Evolutionary conservation across 371 early-diverging fungal species (phyloP), one percentile per base, ranked within the genome.

Genomic region (Mortierella sp.): DNA sequence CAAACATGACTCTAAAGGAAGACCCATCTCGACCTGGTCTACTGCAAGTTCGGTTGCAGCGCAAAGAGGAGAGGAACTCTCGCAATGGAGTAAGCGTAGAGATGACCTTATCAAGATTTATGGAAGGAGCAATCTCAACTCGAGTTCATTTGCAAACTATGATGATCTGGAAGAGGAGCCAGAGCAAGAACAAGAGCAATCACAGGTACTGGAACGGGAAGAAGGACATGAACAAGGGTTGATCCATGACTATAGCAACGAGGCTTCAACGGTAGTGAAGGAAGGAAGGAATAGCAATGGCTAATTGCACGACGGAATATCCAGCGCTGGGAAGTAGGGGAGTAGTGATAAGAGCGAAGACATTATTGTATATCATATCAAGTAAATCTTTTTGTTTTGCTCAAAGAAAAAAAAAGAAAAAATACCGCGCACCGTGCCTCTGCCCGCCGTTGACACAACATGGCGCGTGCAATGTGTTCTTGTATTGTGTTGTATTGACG

Each of bases 1-100:
- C 40, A 58, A 64, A 12, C 64, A 75, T 20, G 81, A 81, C 43
- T 32, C 69, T 28, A 59, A 63, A n/a, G 81, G 81, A 5, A 35
- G 81, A 18, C 81, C 81, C 1, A 81, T 81, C 57, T 81, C 81
- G 3, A 81, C 81, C 14, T 81, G 81, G 81, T 81, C 81, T 2
- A 81, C 81, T 5, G 81, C 81, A 20, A 75, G 75, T 8, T 81
- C 81, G 26, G 76, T 81, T 5, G 76, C 73, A 16, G 81, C 81
- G 11, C 73, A 72, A 37, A 45, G 81, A 30, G 81, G 81, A 0
- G 81, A 81, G 37, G 81, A 81, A 63, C 49, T 81, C 49, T 72
- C 81, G 28, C 57, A 60, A n/a, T 81, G 81, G 81, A 75, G 66
- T 52, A 64, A 65, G 22, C 54, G 81, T 20, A 30, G 81, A 18